Evolutionary conservation across 768 basidiomycete species (phyloP), one percentile per base, ranked within the genome.

Genomic region (Tremella yokohamensis): DNA sequence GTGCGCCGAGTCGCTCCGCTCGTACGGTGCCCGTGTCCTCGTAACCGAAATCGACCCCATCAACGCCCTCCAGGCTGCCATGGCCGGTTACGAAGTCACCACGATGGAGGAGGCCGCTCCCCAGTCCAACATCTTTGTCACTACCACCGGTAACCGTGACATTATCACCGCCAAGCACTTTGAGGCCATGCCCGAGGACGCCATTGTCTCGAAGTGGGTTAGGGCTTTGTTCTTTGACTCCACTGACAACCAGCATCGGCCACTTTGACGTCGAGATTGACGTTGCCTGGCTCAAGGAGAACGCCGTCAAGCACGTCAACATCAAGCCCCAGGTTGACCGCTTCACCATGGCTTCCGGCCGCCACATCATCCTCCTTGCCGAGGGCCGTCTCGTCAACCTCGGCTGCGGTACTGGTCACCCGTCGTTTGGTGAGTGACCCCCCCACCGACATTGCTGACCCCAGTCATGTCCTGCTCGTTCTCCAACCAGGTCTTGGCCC

Each of bases 321-420:
- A 82, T 99, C 80, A 99, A 99, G 82, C 96, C 96, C 66, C 96
- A 99, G 80, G 96, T 99, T 49, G 96, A 99, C 80, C 89, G 96
- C 63, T 98, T 80, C 83, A 96, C 90, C 72, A 91, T 91, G 88
- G 69, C 85, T 54, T 85, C 81, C 56, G 94, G 93, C 57, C 89
- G 91, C 59, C 96, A 98, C 82, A 80, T 99, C 80, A 87, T 99
- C 79, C 86, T 99, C 52, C 89, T 99, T 62, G 96, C 96, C 38
- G 92, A 98, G 75, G 96, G 96, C 58, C 94, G 96, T 81, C 89
- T 99, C 64, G 94, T 99, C 75, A 99, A 99, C 84, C 82, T 99
- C 75, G 94, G 94, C 54, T 98, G 94, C 79, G 94, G 91, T 40
- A 98, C 94, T 68, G 94, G 94, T 57, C 94, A 99, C 80, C 94